Evolutionary conservation across 768 basidiomycete species (phyloP).

Genomic region (Paxillus involutus): DNA sequence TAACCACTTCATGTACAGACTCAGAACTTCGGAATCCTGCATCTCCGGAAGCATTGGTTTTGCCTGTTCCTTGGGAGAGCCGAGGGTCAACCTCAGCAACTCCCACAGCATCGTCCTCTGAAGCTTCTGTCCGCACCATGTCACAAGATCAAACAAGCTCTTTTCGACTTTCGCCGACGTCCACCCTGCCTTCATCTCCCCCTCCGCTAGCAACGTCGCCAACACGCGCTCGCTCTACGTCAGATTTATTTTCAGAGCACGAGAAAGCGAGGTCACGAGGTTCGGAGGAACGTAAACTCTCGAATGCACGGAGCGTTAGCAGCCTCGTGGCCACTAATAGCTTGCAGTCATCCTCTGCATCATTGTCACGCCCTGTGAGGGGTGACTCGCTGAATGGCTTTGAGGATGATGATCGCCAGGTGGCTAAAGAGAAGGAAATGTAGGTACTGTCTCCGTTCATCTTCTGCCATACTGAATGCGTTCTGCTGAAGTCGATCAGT

Average conservation of each 20-base stretch:
- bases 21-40: constrained; percentile 66
- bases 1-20: constrained; percentile 29
- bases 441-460: constrained; percentile 32
- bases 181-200: constrained; percentile 36
- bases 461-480: constrained; percentile 10
- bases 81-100: constrained; percentile 48
- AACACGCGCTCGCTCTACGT: constrained; percentile 54
- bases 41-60: constrained; percentile 58
- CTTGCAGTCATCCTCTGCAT: constrained; percentile 16
- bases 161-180: constrained; percentile 30
- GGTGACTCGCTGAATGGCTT: constrained; percentile 15
- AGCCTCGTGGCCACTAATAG: constrained; percentile 23
- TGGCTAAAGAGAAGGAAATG: constrained; percentile 49
- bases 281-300: constrained; percentile 28
- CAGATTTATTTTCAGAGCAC: constrained; percentile 45
- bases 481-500: constrained; percentile 45
- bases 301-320: constrained; percentile 28
- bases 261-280: constrained; percentile 36
- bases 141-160: constrained; percentile 29
- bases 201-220: constrained; percentile 46
- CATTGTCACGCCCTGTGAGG: constrained; percentile 12
- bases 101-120: constrained; percentile 48
- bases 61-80: constrained; percentile 56
- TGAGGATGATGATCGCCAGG: constrained; percentile 25
- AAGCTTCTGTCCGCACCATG: constrained; percentile 31